Evolutionary conservation across 345 rosid species (phyloP), one percentile per base, ranked within the genome.

Genomic region (Triadica sebifera): DNA sequence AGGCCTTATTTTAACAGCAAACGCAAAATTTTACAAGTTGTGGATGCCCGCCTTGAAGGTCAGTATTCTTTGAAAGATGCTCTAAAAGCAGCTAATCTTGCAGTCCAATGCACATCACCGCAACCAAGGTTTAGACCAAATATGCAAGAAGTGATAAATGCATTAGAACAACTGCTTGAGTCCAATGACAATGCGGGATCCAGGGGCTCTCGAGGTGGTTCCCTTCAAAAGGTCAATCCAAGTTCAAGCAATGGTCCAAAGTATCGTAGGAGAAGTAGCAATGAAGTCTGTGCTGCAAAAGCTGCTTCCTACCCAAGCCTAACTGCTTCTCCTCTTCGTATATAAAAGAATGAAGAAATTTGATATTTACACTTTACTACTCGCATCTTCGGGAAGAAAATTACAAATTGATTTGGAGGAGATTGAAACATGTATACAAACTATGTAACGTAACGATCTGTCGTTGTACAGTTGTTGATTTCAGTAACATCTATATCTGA

Each of bases 31-130:
- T 61, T 71, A 24, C 79, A 75, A 53, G 67, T 75, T 15, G 13
- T 80, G 74, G 79, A 80, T 67, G 73, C 79, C 19, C 72, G 79
- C n/a, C 34, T 80, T 19, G 66, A 75, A 75, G 83, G 83, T 8
- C 83, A 75, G 69, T 80, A 80, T 63, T 56, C 77, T 1, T 2
- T 62, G 52, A 72, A 57, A 12, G 53, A 38, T 46, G 76, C 71
- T 3, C 70, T 51, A 12, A 61, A 75, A 67, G 77, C 52, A 11
- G 76, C 76, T 39, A 53, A 20, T 1, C 72, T 80, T 9, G 76
- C 83, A 71, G 65, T 80, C 12, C 75, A 72, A 17, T 80, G 83
- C 74, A 34, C 75, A 25, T 80, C 83, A 7, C 2, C 22, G 4
- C 77, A 80, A 12, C 74, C 83, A 9, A 80, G 29, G 57, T 75